Base-by-base conservation (phyloP, 306 rosid genomes). In the Medicago ruthenica region DNA sequence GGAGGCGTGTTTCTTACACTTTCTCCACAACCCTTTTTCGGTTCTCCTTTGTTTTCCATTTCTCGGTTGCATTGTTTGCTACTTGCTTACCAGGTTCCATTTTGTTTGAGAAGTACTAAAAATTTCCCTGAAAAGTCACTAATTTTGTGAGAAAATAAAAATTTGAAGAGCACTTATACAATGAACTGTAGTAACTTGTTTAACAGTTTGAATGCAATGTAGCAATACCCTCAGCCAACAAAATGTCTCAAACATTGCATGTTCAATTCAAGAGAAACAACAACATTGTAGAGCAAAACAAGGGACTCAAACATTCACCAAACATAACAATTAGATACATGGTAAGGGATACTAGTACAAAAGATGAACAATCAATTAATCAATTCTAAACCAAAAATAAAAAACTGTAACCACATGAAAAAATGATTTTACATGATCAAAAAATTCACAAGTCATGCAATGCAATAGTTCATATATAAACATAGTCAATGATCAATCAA, bases 1-100 rank as follows among this genome's bases (percentile, higher is more conserved):
- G 54, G 41, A 18, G 39, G 5, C 6, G 21, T 31, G 63, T 10
- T 42, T 76, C 81, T 76, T 81, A 81, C 85, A 77, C 9, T 63
- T 12, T 14, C 39, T 36, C 71, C 21, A 44, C 48, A 10, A 76
- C 4, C 3, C 0, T 6, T 53, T 10, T 44, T 7, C 81, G 85
- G 64, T 7, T 44, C 45, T 55, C 70, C 1, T 15, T 9, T 7
- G 37, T 10, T 81, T 71, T 64, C 85, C 85, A 71, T 42, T 31
- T 15, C 10, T 8, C 3, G 15, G 58, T 15, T 9, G 12, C 44
- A 4, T 1, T 13, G 9, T 51, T 69, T 58, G 54, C 50, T 9
- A 11, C 72, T 27, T 42, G 72, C 21, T 13, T 24, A 39, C 3
- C 15, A 18, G 21, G 55, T 53, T 47, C 34, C 3, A 0, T 54